These are phyloP conservation scores for Pseudomonodictys pantanalensis DNA, from an alignment of 495 filamentous ascomycete species.

Conservation along the genomic window DNA sequence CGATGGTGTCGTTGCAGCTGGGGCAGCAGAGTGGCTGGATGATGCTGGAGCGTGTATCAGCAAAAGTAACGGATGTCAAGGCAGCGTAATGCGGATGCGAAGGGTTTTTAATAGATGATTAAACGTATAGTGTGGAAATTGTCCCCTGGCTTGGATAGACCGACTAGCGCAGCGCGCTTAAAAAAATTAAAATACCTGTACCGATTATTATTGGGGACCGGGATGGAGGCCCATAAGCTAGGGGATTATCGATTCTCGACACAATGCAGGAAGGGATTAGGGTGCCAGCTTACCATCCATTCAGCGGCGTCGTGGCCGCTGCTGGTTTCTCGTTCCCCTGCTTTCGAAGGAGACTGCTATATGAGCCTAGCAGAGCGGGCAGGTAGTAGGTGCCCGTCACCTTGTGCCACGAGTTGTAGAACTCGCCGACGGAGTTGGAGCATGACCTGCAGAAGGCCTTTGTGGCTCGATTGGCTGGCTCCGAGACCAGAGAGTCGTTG, in stretches of 20 bases:
- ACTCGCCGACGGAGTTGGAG: slow-evolving; percentile 28
- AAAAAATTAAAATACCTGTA: slow-evolving; percentile 34
- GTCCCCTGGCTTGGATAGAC: slow-evolving; percentile 24
- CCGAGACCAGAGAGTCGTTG: neutral
- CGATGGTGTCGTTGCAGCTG: slow-evolving; percentile 24
- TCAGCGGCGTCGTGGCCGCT: slow-evolving; percentile 20
- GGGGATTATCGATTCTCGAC: slow-evolving; percentile 18
- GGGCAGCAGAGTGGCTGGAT: slow-evolving; percentile 34
- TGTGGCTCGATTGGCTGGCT: slow-evolving; percentile 18
- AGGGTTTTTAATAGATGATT: slow-evolving; percentile 35
- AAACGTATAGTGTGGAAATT: slow-evolving; percentile 36
- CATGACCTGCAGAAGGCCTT: slow-evolving; percentile 32
- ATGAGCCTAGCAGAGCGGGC: slow-evolving; percentile 33
- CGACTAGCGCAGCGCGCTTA: slow-evolving; percentile 26
- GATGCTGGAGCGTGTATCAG: slow-evolving; percentile 20
- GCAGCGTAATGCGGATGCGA: slow-evolving; percentile 20
- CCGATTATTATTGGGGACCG: slow-evolving; percentile 31
- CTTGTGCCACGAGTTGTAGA: slow-evolving; percentile 34
- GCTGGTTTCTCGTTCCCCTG: slow-evolving; percentile 11
- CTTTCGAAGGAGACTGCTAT: slow-evolving; percentile 15
- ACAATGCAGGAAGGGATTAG: slow-evolving; percentile 4
- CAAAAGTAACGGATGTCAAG: slow-evolving; percentile 7
- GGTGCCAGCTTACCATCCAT: slow-evolving; percentile 29
- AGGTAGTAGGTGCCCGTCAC: slow-evolving; percentile 37
- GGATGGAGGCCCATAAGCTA: slow-evolving; percentile 29